phyloP scores from a whole-genome alignment of 1,284 basidiomycete species.

The Malassezia obtusa region DNA sequence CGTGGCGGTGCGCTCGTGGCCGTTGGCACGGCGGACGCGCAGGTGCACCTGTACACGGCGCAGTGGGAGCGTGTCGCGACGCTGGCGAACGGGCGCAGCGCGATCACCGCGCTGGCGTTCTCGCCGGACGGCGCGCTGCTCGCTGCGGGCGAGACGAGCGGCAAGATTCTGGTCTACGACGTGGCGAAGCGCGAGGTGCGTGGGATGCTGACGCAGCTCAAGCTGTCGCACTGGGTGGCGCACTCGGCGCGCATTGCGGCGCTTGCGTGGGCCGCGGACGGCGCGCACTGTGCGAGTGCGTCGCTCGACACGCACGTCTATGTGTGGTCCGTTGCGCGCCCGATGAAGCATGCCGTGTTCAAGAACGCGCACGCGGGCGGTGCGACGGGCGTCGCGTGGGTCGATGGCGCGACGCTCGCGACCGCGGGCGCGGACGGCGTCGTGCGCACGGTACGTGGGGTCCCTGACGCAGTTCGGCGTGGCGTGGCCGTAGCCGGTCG shows the following conservation, averaged over 20 bases:
- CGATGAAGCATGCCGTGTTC: constrained; percentile 68
- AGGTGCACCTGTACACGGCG: constrained; percentile 30
- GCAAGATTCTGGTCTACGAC: constrained; percentile 71
- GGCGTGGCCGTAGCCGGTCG: neutral
- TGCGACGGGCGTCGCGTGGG: constrained; percentile 68
- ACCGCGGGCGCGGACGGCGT: constrained; percentile 70
- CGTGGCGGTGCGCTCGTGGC: constrained; percentile 57
- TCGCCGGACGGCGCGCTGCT: constrained; percentile 66
- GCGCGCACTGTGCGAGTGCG: constrained; percentile 68
- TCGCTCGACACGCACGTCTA: constrained; percentile 86
- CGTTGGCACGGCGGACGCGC: constrained; percentile 56
- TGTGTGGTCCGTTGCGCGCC: constrained; percentile 71
- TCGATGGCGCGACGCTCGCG: constrained; percentile 57
- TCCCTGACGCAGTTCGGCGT: neutral
- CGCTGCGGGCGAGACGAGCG: constrained; percentile 60
- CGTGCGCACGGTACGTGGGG: constrained; percentile 14
- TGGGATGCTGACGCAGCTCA: constrained; percentile 12
- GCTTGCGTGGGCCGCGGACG: constrained; percentile 67
- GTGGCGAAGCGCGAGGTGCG: constrained; percentile 53
- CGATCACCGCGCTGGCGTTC: constrained; percentile 67
- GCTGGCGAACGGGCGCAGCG: constrained; percentile 20
- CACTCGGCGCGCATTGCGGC: constrained; percentile 74
- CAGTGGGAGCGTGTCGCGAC: constrained; percentile 2
- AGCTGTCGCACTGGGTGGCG: constrained; percentile 61
- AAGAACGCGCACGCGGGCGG: constrained; percentile 51